phyloP scores from a whole-genome alignment of 2,329 filamentous ascomycete species.

The Periglandula ipomoeae region DNA sequence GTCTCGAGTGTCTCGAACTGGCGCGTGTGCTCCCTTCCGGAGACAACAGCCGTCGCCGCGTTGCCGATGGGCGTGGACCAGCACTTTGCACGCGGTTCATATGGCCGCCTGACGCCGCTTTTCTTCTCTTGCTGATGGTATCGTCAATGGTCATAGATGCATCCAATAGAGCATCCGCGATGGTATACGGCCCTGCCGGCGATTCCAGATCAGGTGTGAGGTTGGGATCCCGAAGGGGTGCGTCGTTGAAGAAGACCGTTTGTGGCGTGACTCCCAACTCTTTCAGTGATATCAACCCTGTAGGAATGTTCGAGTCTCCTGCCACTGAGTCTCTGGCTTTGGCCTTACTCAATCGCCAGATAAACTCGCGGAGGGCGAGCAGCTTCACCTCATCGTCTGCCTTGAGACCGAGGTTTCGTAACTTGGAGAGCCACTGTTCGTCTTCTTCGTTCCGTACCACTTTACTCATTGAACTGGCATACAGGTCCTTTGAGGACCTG shows the following conservation, averaged over 20 bases:
- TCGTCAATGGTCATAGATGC: conserved; percentile 83
- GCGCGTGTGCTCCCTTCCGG: conserved; percentile 20
- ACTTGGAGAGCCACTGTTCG: conserved; percentile 79
- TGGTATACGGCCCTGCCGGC: conserved; percentile 54
- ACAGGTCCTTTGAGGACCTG: conserved; percentile 47
- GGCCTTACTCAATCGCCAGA: conserved; percentile 74
- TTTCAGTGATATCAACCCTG: conserved; percentile 57
- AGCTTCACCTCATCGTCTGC: conserved; percentile 85
- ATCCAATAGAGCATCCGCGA: conserved; percentile 83
- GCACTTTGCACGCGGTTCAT: conserved; percentile 32
- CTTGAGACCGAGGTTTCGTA: conserved; percentile 75
- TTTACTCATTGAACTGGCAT: conserved; percentile 49
- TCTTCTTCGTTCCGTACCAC: conserved; percentile 81
- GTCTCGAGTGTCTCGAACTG: conserved; percentile 29
- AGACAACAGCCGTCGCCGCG: conserved; percentile 22
- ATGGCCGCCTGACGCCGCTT: conserved; percentile 42
- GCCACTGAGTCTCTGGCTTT: conserved; percentile 45
- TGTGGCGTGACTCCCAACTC: conserved; percentile 71
- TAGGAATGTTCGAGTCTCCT: conserved; percentile 23
- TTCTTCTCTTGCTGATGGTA: conserved; percentile 43
- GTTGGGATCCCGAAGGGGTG: conserved; percentile 39
- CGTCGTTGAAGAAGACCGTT: conserved; percentile 87
- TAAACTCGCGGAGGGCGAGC: conserved; percentile 76
- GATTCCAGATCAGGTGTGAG: conserved; percentile 21
- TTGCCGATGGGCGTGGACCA: conserved; percentile 18